Base-by-base conservation (phyloP, 1,284 basidiomycete genomes). In the Boletus hoseneyae region DNA sequence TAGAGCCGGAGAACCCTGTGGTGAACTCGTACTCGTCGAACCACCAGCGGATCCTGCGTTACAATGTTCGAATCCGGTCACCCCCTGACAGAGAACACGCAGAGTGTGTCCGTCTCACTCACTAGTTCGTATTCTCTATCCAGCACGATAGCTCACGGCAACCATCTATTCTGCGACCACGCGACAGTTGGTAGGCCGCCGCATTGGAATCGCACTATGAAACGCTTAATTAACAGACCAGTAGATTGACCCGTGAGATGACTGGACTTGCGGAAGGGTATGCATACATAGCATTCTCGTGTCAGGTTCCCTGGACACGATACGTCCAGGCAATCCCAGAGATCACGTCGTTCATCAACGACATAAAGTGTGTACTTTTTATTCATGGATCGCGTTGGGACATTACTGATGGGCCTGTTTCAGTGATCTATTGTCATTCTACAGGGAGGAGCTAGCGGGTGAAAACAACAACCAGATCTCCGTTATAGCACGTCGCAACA, bases 361-460 rank as follows among this genome's bases (percentile, higher is more conserved):
- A 62, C 37, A 43, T 49, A 15, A 68, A 69, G 67, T 67, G 25
- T 32, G 64, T 57, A 6, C 18, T 9, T 6, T n/a, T 19, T 36
- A 4, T 19, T 11, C 8, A 6, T 11, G 12, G 7, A 23, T 8
- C n/a, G 11, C n/a, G 32, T 9, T 18, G n/a, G 27, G 13, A 8
- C n/a, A 10, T 25, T 19, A 16, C 11, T 34, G 12, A n/a, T 2
- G 7, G n/a, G n/a, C 10, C 18, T 19, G 6, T 42, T 10, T 27
- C 12, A 70, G 69, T 36, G 70, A 72, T 47, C 53, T 70, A 11
- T 49, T 71, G 0, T 72, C 70, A 0, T 72, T 69, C 35, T 70
- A 67, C 52, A 71, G 71, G 50, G 70, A 70, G 53, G 69, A 71
- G 45, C 30, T 62, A 0, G 58, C 37, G 0, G 59, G 62, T 3